Conservation (phyloP, 352 stramenopile species). For the Phytopythium chamaehyphon region DNA sequence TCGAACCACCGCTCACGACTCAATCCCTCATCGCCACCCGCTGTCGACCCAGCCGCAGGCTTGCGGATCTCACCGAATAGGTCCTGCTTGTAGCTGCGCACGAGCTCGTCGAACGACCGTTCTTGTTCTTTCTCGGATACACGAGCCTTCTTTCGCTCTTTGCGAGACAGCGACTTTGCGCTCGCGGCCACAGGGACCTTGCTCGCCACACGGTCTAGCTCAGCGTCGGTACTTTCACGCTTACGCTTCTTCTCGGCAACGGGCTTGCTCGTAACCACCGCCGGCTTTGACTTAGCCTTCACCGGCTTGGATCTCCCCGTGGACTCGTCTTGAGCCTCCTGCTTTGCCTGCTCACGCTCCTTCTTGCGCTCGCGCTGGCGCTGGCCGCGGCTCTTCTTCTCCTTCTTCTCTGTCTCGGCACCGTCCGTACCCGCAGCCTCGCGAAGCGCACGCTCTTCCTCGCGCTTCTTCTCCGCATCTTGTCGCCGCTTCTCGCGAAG, state of each 20-base stretch:
- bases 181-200: conserved; percentile 19
- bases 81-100: conserved; percentile 82
- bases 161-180: conserved; percentile 51
- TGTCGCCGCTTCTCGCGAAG: conserved; percentile 70
- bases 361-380: conserved; percentile 80
- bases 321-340: conserved; percentile 15
- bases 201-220: conserved; percentile 13
- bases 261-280: conserved; percentile 30
- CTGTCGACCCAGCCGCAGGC: conserved; percentile 1
- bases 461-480: conserved; percentile 64
- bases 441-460: conserved; percentile 59
- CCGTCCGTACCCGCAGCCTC: conserved; percentile 56
- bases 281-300: conserved; percentile 23
- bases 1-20: conserved; percentile 64
- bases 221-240: conserved; percentile 17
- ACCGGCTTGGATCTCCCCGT: conserved; percentile 19
- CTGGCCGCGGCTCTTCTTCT: conserved; percentile 67
- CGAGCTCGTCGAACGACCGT: conserved; percentile 72
- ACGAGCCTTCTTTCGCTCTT: conserved; percentile 60
- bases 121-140: conserved; percentile 39
- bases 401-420: conserved; percentile 13
- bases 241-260: conserved; percentile 32
- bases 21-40: conserved; percentile 11
- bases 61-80: conserved; percentile 60
- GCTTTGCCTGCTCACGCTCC: conserved; percentile 26